A percentile compares a stretch with the other conserved stretches of the same genome.
Conservation (phyloP, 495 filamentous ascomycete genomes). For the Acidomyces sp. region DNA sequence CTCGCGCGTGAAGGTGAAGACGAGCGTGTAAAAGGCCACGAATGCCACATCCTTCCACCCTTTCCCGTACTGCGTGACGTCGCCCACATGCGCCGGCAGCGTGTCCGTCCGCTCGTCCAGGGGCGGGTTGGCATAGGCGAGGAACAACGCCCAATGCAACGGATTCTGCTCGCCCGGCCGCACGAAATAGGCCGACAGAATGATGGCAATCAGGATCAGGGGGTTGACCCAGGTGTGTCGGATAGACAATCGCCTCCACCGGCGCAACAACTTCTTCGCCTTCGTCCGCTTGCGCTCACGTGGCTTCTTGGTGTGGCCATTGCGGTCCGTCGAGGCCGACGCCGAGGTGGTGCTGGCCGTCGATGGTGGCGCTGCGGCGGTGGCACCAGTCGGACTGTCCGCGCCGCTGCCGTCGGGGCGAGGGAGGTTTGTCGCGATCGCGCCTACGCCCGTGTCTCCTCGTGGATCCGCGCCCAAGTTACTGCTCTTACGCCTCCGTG, state of each 20-base stretch:
- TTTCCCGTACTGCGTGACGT: constrained; percentile 83
- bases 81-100: constrained; percentile 61
- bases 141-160: constrained; percentile 75
- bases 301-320: neutral
- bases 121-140: constrained; percentile 68
- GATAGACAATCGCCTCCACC: constrained; percentile 27
- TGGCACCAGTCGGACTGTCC: too few relatives aligned
- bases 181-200: constrained; percentile 56
- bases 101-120: constrained; percentile 31
- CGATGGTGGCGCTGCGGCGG: too few relatives aligned
- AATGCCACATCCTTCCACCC: constrained; percentile 74
- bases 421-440: constrained; percentile 16
- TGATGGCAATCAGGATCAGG: constrained; percentile 50
- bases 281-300: constrained; percentile 33
- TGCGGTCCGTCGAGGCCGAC: neutral
- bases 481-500: constrained; percentile 17
- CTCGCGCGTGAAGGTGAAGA: constrained; percentile 86
- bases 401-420: neutral
- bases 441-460: constrained; percentile 20
- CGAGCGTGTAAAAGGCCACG: constrained; percentile 77
- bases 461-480: constrained; percentile 19
- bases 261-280: constrained; percentile 24
- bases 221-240: constrained; percentile 49
- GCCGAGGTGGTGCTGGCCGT: too few relatives aligned
- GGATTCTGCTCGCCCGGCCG: constrained; percentile 76